A percentile compares a stretch with the other conserved stretches of the same genome.
Evolutionary conservation across 805 yeast species (phyloP).

Genomic region (Zygosaccharomyces kombuchaensis): DNA sequence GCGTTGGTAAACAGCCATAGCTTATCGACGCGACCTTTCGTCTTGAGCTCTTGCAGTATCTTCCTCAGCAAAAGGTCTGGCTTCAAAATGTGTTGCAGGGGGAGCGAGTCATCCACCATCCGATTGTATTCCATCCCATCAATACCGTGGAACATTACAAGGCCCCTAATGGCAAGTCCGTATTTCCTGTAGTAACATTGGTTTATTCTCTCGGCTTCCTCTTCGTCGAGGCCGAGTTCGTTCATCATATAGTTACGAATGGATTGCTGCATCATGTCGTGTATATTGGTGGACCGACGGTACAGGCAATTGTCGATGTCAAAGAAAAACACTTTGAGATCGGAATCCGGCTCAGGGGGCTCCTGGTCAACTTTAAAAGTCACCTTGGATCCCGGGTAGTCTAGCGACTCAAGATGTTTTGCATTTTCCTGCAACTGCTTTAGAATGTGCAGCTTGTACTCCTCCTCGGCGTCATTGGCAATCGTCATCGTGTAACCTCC

Average conservation of each 20-base stretch:
- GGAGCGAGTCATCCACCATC: slow-evolving; percentile 88
- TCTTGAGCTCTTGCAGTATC: slow-evolving; percentile 43
- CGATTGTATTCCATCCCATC: slow-evolving; percentile 86
- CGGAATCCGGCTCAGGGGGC: slow-evolving; percentile 29
- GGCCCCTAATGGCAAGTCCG: slow-evolving; percentile 91
- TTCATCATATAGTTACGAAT: slow-evolving; percentile 78
- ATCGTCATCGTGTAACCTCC: slow-evolving; percentile 14
- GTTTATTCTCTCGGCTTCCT: slow-evolving; percentile 71
- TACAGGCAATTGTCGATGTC: slow-evolving; percentile 94
- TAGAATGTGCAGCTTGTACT: slow-evolving; percentile 21
- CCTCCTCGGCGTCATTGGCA: slow-evolving; percentile 10
- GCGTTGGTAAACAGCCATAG: slow-evolving; percentile 96
- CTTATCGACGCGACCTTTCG: slow-evolving; percentile 53
- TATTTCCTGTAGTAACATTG: slow-evolving; percentile 74
- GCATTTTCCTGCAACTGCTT: slow-evolving; percentile 30
- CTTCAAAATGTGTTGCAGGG: slow-evolving; percentile 68
- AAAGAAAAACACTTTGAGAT: slow-evolving; percentile 57
- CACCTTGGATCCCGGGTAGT: slow-evolving; percentile 35
- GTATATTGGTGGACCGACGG: slow-evolving; percentile 66
- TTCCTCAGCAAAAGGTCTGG: slow-evolving; percentile 56
- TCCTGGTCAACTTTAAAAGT: slow-evolving; percentile 29
- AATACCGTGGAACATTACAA: slow-evolving; percentile 58
- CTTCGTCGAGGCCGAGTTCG: slow-evolving; percentile 55
- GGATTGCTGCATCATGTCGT: slow-evolving; percentile 80
- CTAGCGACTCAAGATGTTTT: slow-evolving; percentile 32